These are phyloP conservation scores for Botryotinia calthae DNA, from an alignment of 2,329 filamentous ascomycete species.

Conservation along the genomic window DNA sequence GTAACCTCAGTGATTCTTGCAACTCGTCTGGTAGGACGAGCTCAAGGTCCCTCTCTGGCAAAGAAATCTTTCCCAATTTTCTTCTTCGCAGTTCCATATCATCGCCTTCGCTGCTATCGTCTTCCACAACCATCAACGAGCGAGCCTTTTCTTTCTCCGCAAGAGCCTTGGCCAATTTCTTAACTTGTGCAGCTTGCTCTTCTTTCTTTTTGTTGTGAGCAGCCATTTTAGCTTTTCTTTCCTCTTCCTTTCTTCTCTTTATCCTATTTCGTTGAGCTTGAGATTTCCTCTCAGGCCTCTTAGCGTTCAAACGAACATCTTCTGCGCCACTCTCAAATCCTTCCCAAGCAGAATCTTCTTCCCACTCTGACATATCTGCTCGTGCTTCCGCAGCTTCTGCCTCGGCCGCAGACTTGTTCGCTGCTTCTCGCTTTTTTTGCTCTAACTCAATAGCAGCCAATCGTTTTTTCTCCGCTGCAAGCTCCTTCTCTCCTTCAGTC, in stretches of 20 bases:
- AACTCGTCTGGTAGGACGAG: conserved; percentile 79
- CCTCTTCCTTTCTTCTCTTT: conserved; percentile 84
- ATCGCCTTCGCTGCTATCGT: conserved; percentile 54
- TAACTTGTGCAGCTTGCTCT: conserved; percentile 68
- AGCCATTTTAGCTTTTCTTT: conserved; percentile 73
- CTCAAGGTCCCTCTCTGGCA: conserved; percentile 79
- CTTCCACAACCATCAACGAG: conserved; percentile 44
- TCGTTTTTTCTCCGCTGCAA: conserved; percentile 75
- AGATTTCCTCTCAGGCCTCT: conserved; percentile 81
- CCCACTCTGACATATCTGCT: conserved; percentile 66
- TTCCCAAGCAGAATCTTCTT: conserved; percentile 91
- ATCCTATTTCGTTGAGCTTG: conserved; percentile 82
- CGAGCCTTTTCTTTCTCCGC: conserved; percentile 54
- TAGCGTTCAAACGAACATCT: conserved; percentile 62
- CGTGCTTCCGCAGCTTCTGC: conserved; percentile 71
- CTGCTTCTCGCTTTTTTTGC: conserved; percentile 63
- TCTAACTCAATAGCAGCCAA: conserved; percentile 66
- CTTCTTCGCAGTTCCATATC: conserved; percentile 65
- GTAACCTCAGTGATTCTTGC: conserved; percentile 72
- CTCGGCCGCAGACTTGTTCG: conserved; percentile 67
- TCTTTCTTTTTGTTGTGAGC: conserved; percentile 70
- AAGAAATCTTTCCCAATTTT: conserved; percentile 68
- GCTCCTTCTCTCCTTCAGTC: conserved; percentile 72
- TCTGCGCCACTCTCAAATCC: conserved; percentile 80
- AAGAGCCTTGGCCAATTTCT: conserved; percentile 65